Base-by-base conservation (phyloP, 116 monocot genomes). In the Posidonia oceanica region DNA sequence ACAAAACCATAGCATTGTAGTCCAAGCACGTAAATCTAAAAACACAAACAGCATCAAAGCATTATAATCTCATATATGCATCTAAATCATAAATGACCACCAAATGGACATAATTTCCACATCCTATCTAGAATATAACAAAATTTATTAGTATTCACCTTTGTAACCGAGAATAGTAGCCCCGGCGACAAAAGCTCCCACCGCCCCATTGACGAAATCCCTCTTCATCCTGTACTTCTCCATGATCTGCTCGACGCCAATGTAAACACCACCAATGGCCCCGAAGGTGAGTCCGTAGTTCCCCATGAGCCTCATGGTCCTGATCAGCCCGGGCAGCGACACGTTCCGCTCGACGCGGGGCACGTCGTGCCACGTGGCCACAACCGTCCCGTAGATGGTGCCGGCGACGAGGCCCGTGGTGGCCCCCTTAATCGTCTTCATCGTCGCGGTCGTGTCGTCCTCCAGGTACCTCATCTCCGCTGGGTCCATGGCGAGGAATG, bases 291-390 rank as follows among this genome's bases (percentile, higher is more conserved):
- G 63, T 16, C 91, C 96, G 29, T 87, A 87, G 74, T 75, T 88
- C 15, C 96, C 91, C 77, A 91, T 91, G 85, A 96, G 74, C 80
- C 80, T 91, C 18, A 88, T 61, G 10, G 96, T 96, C 72, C 96
- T 79, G 52, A 91, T 76, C 18, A 96, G 72, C 0, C 91, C 96
- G 3, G 96, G 96, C 63, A 96, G 83, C 52, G 96, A 91, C 3
- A 96, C 83, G 39, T 80, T 80, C 69, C 96, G 80, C 76, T 96
- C 96, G 0, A 96, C 91, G 44, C 96, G 84, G 39, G 91, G 91
- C 60, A 96, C 91, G 68, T 96, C 91, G 71, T 91, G 75, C 96
- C 96, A 91, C 4, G 89, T 91, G 3, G 96, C 91, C 36, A 96
- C 92, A 61, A 96, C 67, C 18, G 92, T 96, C 36, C 96, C 96